These are phyloP conservation scores for Cladosporium sp. DNA, from an alignment of 2,329 filamentous ascomycete species.

Conservation along the genomic window DNA sequence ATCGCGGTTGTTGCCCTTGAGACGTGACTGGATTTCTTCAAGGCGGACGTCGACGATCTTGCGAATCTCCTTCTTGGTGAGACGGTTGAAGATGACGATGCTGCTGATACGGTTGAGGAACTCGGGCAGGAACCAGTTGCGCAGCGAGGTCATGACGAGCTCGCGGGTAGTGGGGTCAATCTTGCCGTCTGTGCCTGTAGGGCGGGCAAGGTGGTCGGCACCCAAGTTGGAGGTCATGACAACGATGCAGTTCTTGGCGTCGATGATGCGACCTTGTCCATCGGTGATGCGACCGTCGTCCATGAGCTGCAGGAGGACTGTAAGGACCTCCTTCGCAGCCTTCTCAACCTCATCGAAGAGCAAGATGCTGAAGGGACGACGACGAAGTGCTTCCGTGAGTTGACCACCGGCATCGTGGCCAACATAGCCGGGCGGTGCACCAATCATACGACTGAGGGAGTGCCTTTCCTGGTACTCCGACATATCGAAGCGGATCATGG, in stretches of 20 bases:
- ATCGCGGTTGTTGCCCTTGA: slow-evolving; percentile 81
- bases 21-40: slow-evolving; percentile 83
- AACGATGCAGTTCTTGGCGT: slow-evolving; percentile 97
- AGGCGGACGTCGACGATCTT: slow-evolving; percentile 93
- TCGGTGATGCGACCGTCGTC: slow-evolving; percentile 98
- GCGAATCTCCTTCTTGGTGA: slow-evolving; percentile 85
- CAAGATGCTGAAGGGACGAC: slow-evolving; percentile 94
- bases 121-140: slow-evolving; percentile 96
- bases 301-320: slow-evolving; percentile 98
- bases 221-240: slow-evolving; percentile 99
- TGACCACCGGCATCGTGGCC: slow-evolving; percentile 95
- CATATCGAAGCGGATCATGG: slow-evolving; percentile 99
- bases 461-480: slow-evolving; percentile 99
- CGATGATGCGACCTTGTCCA: slow-evolving; percentile 90
- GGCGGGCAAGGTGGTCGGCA: slow-evolving; percentile 85
- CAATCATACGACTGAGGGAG: slow-evolving; percentile 94
- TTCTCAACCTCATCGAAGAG: slow-evolving; percentile 99
- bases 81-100: slow-evolving; percentile 96
- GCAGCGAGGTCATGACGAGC: slow-evolving; percentile 84
- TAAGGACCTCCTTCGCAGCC: slow-evolving; percentile 95
- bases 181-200: slow-evolving; percentile 73
- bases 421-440: slow-evolving; percentile 93
- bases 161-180: slow-evolving; percentile 85
- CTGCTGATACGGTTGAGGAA: slow-evolving; percentile 98
- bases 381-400: slow-evolving; percentile 88